These are phyloP conservation scores for Penicillium paneum DNA, from an alignment of 2,329 filamentous ascomycete genomes.

Conservation along the genomic window DNA sequence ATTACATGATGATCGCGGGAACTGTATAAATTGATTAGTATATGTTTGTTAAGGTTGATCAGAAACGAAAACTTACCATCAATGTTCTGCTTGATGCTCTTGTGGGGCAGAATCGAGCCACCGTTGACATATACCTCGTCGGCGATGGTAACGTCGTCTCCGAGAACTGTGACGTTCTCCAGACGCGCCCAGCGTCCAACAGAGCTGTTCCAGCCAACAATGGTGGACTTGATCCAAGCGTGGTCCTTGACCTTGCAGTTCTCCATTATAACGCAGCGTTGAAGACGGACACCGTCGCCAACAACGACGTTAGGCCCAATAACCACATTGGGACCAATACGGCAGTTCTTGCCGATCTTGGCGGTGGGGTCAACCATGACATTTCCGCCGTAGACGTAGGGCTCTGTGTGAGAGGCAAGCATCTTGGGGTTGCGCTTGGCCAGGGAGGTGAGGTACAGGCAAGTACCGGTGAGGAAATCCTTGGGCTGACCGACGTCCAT, in stretches of 20 bases:
- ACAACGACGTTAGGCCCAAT: conserved; percentile 91
- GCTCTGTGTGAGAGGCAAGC: conserved; percentile 68
- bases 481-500: conserved; percentile 99
- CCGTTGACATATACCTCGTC: conserved; percentile 99
- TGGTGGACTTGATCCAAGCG: conserved; percentile 97
- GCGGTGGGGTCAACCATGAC: conserved; percentile 91
- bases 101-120: conserved; percentile 90
- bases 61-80: conserved; percentile 58
- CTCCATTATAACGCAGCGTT: conserved; percentile 84
- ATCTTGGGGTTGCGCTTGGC: conserved; percentile 85
- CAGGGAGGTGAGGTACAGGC: conserved; percentile 89
- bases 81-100: conserved; percentile 98
- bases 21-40: conserved; percentile 29
- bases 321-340: conserved; percentile 94
- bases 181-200: conserved; percentile 94
- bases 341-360: conserved; percentile 97
- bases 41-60: background rate
- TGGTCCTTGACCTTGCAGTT: conserved; percentile 97
- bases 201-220: conserved; percentile 96
- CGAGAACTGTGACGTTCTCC: conserved; percentile 96
- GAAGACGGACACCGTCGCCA: conserved; percentile 88
- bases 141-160: conserved; percentile 95
- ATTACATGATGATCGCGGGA: conserved; percentile 51
- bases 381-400: conserved; percentile 88
- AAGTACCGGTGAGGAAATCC: conserved; percentile 94